Evolutionary conservation across 192 early-diverging fungal species (phyloP).

Genomic region (Gigaspora rosea): DNA sequence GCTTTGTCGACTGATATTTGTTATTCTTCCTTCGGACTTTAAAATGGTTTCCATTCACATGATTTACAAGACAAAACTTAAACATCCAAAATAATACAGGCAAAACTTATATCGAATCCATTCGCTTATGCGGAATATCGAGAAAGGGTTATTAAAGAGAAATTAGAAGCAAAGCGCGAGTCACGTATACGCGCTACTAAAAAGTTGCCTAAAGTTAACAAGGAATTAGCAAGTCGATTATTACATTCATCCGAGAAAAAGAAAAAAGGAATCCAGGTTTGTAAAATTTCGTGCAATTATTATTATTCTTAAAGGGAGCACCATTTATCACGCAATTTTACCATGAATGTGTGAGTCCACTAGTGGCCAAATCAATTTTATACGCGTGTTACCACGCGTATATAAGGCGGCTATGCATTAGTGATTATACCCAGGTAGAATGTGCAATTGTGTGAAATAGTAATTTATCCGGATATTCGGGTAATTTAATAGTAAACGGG

Average conservation of each 20-base stretch:
- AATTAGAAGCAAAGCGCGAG: slow-evolving; percentile 79
- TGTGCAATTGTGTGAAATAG: too few species aligned
- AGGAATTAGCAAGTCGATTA: slow-evolving; percentile 76
- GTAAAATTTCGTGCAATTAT: too few species aligned
- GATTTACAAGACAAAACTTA: not conserved
- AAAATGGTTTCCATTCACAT: not conserved
- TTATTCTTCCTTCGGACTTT: not conserved
- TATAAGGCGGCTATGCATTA: too few species aligned
- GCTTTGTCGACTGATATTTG: not conserved
- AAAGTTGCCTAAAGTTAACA: slow-evolving; percentile 93
- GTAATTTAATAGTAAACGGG: too few species aligned
- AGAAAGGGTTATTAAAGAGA: slow-evolving; percentile 74
- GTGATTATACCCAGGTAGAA: too few species aligned
- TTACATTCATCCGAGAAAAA: slow-evolving; percentile 48
- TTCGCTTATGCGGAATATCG: slow-evolving; percentile 95
- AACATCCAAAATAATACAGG: slow-evolving; percentile 34
- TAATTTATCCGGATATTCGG: too few species aligned
- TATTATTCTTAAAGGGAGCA: too few species aligned
- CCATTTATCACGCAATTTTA: too few species aligned
- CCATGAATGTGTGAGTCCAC: too few species aligned
- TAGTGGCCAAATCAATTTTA: too few species aligned
- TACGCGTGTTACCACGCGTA: too few species aligned
- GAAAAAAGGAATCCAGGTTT: slow-evolving; percentile 14
- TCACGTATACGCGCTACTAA: slow-evolving; percentile 86
- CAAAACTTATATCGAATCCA: slow-evolving; percentile 93